phyloP scores from a whole-genome alignment of 495 filamentous ascomycete species.

The Letharia lupina region DNA sequence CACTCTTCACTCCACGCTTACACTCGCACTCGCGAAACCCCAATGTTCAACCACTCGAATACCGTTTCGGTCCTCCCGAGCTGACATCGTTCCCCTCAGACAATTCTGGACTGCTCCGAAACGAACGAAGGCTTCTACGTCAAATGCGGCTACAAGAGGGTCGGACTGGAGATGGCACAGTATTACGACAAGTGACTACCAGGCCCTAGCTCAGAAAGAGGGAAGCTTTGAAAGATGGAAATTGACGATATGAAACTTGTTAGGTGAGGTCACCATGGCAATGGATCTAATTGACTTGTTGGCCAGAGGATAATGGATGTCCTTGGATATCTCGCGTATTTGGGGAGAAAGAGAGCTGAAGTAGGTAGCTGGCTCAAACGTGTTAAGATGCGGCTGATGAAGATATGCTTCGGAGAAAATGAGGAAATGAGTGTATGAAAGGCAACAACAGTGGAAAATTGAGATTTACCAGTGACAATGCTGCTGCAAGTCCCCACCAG shows the following conservation, averaged over 20 bases:
- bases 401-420: neutral
- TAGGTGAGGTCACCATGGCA: neutral
- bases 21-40: neutral
- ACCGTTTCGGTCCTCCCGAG: constrained; percentile 8
- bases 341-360: neutral
- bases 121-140: constrained; percentile 96
- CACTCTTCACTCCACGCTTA: neutral
- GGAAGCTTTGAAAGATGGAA: neutral
- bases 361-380: neutral
- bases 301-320: neutral
- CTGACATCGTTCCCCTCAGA: constrained; percentile 32
- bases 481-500: neutral
- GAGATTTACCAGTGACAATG: neutral
- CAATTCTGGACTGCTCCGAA: constrained; percentile 68
- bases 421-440: neutral
- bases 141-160: constrained; percentile 93
- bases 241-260: neutral
- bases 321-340: neutral
- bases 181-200: constrained; percentile 54
- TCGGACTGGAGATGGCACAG: constrained; percentile 94
- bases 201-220: neutral
- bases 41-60: constrained; percentile 2
- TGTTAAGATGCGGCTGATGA: neutral
- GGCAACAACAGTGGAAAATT: neutral
- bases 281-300: neutral